Conservation (phyloP, 768 basidiomycete species). For the Mycena olivaceomarginata region DNA sequence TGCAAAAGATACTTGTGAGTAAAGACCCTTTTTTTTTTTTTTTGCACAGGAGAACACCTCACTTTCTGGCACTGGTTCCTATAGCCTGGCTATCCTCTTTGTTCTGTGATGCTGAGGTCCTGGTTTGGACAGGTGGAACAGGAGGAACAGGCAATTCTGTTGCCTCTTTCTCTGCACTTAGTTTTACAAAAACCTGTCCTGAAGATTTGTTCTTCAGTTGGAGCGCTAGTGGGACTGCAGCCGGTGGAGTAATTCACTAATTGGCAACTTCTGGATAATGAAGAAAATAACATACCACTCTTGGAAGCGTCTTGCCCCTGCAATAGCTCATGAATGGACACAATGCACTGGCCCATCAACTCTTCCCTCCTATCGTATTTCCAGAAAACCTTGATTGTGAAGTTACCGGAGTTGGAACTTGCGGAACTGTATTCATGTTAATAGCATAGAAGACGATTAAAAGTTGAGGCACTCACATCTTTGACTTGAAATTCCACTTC, state of each 20-base stretch:
- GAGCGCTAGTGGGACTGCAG: background rate
- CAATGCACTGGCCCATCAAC: slow-evolving; percentile 5
- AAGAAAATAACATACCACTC: background rate
- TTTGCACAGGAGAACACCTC: background rate
- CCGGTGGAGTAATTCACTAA: background rate
- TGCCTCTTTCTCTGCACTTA: background rate
- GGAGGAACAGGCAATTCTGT: slow-evolving; percentile 4
- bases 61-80: slow-evolving; percentile 7
- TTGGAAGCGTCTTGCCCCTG: background rate
- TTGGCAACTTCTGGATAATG: background rate
- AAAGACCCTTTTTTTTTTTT: background rate
- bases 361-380: background rate
- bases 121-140: slow-evolving; percentile 2
- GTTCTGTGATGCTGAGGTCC: background rate
- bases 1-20: background rate
- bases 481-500: slow-evolving; percentile 9
- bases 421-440: background rate
- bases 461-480: slow-evolving; percentile 2
- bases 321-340: slow-evolving; percentile 7
- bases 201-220: too few species aligned
- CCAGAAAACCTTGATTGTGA: background rate
- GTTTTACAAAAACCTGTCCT: background rate
- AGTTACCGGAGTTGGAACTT: slow-evolving; percentile 3
- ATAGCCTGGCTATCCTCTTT: slow-evolving; percentile 1
- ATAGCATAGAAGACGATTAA: slow-evolving; percentile 4